phyloP scores from a whole-genome alignment of 2,329 filamentous ascomycete genomes.

The Aspergillus latus region DNA sequence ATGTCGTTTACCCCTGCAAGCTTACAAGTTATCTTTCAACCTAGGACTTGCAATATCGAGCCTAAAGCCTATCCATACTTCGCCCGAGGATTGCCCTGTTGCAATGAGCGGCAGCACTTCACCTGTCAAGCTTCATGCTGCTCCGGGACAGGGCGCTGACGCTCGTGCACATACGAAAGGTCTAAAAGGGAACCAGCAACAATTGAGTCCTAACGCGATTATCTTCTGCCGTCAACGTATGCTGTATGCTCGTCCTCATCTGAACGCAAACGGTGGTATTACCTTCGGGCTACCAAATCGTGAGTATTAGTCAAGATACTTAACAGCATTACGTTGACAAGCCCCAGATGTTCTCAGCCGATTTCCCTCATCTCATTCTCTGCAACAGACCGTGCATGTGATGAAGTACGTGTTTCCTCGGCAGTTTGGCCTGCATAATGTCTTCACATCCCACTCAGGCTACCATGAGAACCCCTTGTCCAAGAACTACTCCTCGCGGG shows the following conservation, averaged over 20 bases:
- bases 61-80: constrained; percentile 28
- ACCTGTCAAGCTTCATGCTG: neutral
- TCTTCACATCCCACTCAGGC: constrained; percentile 73
- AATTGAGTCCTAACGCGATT: constrained; percentile 56
- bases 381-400: constrained; percentile 63
- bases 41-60: constrained; percentile 34
- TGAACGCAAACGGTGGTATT: constrained; percentile 67
- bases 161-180: neutral
- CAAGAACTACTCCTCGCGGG: constrained; percentile 81
- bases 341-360: constrained; percentile 75
- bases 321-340: neutral
- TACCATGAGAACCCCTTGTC: constrained; percentile 65
- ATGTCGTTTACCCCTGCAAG: neutral
- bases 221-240: constrained; percentile 78
- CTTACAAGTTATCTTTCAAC: neutral
- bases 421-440: constrained; percentile 88
- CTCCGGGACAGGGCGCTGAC: neutral
- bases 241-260: constrained; percentile 74
- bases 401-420: constrained; percentile 93
- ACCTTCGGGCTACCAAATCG: constrained; percentile 66
- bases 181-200: neutral
- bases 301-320: constrained; percentile 64
- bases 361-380: constrained; percentile 47
- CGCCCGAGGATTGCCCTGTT: neutral
- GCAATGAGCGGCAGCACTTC: neutral